A percentile compares a stretch with the other conserved stretches of the same genome.
Evolutionary conservation across 495 filamentous ascomycete species (phyloP).

Genomic region (Penicilliopsis zonata): DNA sequence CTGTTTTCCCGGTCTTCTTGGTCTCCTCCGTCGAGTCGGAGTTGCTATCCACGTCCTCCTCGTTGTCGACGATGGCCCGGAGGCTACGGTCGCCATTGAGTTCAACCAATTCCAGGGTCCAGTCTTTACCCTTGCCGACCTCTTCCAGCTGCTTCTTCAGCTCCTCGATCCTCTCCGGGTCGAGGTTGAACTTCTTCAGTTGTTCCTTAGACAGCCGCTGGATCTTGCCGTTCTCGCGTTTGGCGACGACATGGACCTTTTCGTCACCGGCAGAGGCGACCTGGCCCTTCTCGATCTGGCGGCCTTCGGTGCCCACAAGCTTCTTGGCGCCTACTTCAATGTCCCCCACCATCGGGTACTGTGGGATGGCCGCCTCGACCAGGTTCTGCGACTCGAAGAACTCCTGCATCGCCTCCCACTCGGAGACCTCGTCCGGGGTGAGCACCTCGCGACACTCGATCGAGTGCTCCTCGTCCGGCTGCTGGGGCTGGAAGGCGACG

Average conservation of each 20-base stretch:
- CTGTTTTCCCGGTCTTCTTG: constrained; percentile 10
- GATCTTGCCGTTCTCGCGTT: constrained; percentile 44
- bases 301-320: constrained; percentile 44
- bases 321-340: constrained; percentile 47
- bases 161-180: constrained; percentile 51
- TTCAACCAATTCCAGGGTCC: constrained; percentile 35
- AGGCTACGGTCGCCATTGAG: constrained; percentile 38
- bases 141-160: constrained; percentile 43
- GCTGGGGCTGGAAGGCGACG: constrained; percentile 79
- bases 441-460: constrained; percentile 72
- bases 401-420: constrained; percentile 44
- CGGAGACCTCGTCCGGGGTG: constrained; percentile 38
- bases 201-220: constrained; percentile 44
- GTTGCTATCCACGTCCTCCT: constrained; percentile 17
- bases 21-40: constrained; percentile 8
- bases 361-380: constrained; percentile 16
- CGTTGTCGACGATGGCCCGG: constrained; percentile 24
- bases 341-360: constrained; percentile 41
- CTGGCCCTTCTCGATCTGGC: constrained; percentile 40
- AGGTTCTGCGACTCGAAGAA: constrained; percentile 24
- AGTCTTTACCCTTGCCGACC: constrained; percentile 29
- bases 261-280: constrained; percentile 27
- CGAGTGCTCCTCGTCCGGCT: constrained; percentile 62
- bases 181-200: constrained; percentile 57
- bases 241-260: constrained; percentile 39